Percentiles rank a stretch among this genome's conserved stretches.
phyloP scores from a whole-genome alignment of 2,329 filamentous ascomycete genomes.

The Microcyclosporella mali region DNA sequence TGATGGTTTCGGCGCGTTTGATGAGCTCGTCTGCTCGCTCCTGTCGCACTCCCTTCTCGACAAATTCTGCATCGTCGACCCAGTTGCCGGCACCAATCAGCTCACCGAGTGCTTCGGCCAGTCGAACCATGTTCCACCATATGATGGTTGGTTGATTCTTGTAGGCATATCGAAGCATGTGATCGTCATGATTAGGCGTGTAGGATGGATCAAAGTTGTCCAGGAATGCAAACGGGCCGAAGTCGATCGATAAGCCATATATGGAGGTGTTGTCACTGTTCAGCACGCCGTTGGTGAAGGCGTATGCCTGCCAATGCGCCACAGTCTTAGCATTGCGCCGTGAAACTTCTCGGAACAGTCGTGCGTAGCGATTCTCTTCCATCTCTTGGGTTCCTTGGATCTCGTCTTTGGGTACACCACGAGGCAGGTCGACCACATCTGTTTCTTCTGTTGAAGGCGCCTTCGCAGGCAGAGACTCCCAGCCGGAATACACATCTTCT shows the following conservation, averaged over 20 bases:
- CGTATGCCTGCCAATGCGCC: constrained; percentile 93
- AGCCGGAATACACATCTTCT: constrained; percentile 80
- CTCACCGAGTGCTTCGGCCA: constrained; percentile 85
- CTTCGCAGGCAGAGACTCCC: constrained; percentile 69
- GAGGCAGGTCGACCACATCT: constrained; percentile 39
- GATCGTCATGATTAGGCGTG: constrained; percentile 95
- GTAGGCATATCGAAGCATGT: constrained; percentile 81
- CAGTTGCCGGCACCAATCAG: constrained; percentile 69
- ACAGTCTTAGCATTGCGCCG: constrained; percentile 82
- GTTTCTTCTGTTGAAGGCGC: constrained; percentile 44
- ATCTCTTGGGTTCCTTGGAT: constrained; percentile 59
- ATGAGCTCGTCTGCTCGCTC: constrained; percentile 65
- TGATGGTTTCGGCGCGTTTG: constrained; percentile 74
- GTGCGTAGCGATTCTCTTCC: constrained; percentile 78
- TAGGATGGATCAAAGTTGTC: constrained; percentile 93
- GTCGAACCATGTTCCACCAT: constrained; percentile 95
- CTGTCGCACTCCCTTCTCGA: constrained; percentile 64
- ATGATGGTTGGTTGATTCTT: constrained; percentile 91
- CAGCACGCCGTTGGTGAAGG: constrained; percentile 97
- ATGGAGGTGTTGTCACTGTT: constrained; percentile 98
- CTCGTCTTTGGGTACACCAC: constrained; percentile 40
- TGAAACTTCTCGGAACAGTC: constrained; percentile 81
- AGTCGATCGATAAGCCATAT: constrained; percentile 83
- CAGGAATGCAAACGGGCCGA: constrained; percentile 94
- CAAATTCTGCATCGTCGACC: constrained; percentile 67